Percentiles rank a stretch among this genome's conserved stretches.
Conservation (phyloP, 1,139 yeast genomes). For the Pneumocystis canis region DNA sequence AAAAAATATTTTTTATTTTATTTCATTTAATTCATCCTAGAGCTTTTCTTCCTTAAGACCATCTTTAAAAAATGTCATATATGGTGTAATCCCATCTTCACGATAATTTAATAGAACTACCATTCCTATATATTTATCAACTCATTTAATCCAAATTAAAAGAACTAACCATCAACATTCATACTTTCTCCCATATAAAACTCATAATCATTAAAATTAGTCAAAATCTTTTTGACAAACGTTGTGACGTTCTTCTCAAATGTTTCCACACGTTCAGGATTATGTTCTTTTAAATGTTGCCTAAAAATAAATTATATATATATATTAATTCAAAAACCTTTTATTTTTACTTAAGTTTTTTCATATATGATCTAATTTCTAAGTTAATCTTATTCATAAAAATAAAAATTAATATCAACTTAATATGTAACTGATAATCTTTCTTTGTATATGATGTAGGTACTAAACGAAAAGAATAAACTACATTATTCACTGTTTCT, state of each 20-base stretch:
- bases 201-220: slow-evolving; percentile 96
- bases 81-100: slow-evolving; percentile 98
- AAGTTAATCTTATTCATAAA: slow-evolving; percentile 7
- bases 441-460: slow-evolving; percentile 93
- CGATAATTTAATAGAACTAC: slow-evolving; percentile 96
- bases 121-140: slow-evolving; percentile 41
- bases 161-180: slow-evolving; percentile 65
- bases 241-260: slow-evolving; percentile 95
- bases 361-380: slow-evolving; percentile 72
- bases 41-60: slow-evolving; percentile 82
- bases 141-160: background rate
- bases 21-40: slow-evolving; percentile 23
- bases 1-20: no score
- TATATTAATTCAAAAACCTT: background rate
- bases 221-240: slow-evolving; percentile 89
- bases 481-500: slow-evolving; percentile 92
- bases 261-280: slow-evolving; percentile 71
- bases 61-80: slow-evolving; percentile 96
- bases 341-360: slow-evolving; percentile 27
- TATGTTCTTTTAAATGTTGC: slow-evolving; percentile 61
- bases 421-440: slow-evolving; percentile 39
- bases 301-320: slow-evolving; percentile 40
- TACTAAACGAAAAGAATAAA: slow-evolving; percentile 95
- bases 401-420: background rate
- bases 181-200: slow-evolving; percentile 98